Percentiles rank a stretch among this genome's conserved stretches.
Conservation (phyloP, 2,329 filamentous ascomycete species). For the Botrytis sinoallii region DNA sequence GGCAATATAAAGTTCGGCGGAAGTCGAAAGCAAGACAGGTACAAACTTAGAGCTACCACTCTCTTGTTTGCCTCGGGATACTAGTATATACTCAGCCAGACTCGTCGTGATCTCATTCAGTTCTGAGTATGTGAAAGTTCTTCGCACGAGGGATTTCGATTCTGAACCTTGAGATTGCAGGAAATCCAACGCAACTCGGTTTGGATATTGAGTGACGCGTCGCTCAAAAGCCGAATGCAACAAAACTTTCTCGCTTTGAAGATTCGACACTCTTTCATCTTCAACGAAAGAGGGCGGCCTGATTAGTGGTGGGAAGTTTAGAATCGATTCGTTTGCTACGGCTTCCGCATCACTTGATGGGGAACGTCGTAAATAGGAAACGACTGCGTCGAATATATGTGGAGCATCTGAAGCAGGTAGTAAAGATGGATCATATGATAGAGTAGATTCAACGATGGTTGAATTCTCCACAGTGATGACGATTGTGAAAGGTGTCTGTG, state of each 20-base stretch:
- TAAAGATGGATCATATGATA: not conserved
- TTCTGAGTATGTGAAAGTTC: constrained; percentile 3
- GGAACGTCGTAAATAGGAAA: not conserved
- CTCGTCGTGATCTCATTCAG: not conserved
- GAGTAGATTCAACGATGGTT: not conserved
- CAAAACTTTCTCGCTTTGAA: not conserved
- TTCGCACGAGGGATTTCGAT: not conserved
- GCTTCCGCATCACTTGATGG: not conserved
- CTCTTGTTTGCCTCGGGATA: not conserved
- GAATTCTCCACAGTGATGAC: not conserved
- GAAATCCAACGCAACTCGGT: constrained; percentile 11
- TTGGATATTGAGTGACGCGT: not conserved
- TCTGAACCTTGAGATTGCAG: not conserved
- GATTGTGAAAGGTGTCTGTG: not conserved
- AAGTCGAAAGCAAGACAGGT: constrained; percentile 27
- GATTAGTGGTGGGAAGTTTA: constrained; percentile 7
- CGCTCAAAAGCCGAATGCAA: constrained; percentile 11
- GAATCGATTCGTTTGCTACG: not conserved
- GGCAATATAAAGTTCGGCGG: constrained; percentile 35
- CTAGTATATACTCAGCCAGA: not conserved
- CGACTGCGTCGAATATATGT: not conserved
- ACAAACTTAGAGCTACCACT: not conserved
- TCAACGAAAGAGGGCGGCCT: not conserved
- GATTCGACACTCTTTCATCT: not conserved
- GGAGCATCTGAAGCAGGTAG: not conserved